phyloP scores from a whole-genome alignment of 2,329 filamentous ascomycete genomes.

The Rasamsonia emersonii region DNA sequence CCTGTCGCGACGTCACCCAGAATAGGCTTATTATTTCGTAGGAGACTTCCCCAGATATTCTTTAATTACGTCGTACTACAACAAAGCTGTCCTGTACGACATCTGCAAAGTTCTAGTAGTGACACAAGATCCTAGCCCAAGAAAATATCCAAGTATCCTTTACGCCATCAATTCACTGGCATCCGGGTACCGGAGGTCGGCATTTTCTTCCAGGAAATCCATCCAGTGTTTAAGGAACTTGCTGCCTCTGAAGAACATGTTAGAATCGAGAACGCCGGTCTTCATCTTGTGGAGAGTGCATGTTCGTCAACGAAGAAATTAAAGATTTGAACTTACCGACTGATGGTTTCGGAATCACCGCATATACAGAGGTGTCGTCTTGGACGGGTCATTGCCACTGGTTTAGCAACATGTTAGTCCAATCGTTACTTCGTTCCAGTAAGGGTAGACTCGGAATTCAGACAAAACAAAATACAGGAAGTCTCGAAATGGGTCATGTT shows the following conservation, averaged over 20 bases:
- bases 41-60: no score
- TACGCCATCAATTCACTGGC: slow-evolving; percentile 29
- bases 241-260: slow-evolving; percentile 56
- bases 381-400: slow-evolving; percentile 94
- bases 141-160: slow-evolving; percentile 6
- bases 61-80: no score
- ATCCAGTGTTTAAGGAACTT: slow-evolving; percentile 86
- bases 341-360: slow-evolving; percentile 89
- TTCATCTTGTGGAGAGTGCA: not conserved
- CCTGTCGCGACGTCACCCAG: no score
- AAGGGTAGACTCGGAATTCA: slow-evolving; percentile 3
- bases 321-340: slow-evolving; percentile 54
- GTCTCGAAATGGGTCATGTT: not conserved
- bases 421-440: not conserved
- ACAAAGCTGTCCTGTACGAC: no score
- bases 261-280: not conserved
- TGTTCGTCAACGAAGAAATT: not conserved
- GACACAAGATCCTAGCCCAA: no score
- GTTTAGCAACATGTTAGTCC: slow-evolving; percentile 9
- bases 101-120: no score
- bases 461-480: slow-evolving; percentile 5
- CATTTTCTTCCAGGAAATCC: slow-evolving; percentile 78
- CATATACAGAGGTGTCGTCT: slow-evolving; percentile 84
- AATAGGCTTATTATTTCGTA: no score
- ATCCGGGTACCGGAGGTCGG: slow-evolving; percentile 84